A percentile compares a stretch with the other conserved stretches of the same genome.
Evolutionary conservation across 768 basidiomycete genomes (phyloP).

Genomic region (Pseudohyphozyma bogoriensis): DNA sequence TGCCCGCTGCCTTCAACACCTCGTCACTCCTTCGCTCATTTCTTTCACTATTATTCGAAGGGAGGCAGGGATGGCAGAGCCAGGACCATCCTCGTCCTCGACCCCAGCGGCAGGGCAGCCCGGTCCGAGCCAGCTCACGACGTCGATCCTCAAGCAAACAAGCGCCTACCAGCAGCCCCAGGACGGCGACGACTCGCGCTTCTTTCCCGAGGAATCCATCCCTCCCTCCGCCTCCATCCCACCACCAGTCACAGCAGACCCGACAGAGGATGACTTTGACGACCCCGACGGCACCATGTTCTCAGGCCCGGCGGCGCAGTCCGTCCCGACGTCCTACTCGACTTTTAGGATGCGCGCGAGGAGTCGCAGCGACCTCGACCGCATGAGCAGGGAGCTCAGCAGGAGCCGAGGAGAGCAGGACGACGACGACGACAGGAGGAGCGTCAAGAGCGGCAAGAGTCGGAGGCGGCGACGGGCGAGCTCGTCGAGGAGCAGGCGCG

Average conservation of each 20-base stretch:
- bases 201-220: neutral
- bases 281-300: slow-evolving; percentile 21
- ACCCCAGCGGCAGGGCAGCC: neutral
- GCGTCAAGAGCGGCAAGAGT: slow-evolving; percentile 1
- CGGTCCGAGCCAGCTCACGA: neutral
- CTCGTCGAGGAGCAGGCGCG: neutral
- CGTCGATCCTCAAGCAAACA: neutral
- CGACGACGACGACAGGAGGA: slow-evolving; percentile 3
- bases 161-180: neutral
- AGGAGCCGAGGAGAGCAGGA: neutral
- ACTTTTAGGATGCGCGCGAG: slow-evolving; percentile 22
- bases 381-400: slow-evolving; percentile 6
- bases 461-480: neutral
- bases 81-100: neutral
- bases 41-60: too few relatives aligned
- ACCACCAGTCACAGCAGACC: neutral
- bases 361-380: slow-evolving; percentile 16
- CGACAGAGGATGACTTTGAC: slow-evolving; percentile 17
- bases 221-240: slow-evolving; percentile 1
- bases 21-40: too few relatives aligned
- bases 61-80: too few relatives aligned
- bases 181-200: neutral
- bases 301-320: slow-evolving; percentile 13
- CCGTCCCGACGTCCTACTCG: slow-evolving; percentile 17
- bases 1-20: too few relatives aligned